phyloP scores from a whole-genome alignment of 805 yeast species.

The Suhomyces sp. region DNA sequence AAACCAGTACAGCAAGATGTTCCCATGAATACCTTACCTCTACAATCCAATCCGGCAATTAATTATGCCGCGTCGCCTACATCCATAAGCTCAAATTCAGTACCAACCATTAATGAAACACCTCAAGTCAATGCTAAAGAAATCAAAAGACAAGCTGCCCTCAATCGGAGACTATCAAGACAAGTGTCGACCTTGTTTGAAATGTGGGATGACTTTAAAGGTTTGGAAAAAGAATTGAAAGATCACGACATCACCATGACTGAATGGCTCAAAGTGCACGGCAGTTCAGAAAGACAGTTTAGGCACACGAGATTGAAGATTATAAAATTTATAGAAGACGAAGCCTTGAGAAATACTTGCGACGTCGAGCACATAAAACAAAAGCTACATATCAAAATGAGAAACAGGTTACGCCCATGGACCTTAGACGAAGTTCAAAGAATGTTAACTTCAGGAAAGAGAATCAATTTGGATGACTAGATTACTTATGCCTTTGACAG shows the following conservation, averaged over 20 bases:
- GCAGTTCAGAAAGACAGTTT: conserved; percentile 27
- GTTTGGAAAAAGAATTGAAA: conserved; percentile 21
- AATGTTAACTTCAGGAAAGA: conserved; percentile 26
- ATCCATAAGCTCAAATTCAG: not conserved
- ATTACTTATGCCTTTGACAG: not conserved
- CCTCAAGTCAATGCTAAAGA: conserved; percentile 5
- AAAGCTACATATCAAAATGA: conserved; percentile 26
- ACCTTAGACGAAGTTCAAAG: conserved; percentile 33
- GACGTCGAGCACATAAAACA: conserved; percentile 23
- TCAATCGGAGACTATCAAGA: conserved; percentile 23
- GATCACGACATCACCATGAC: conserved; percentile 23
- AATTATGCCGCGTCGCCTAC: not conserved
- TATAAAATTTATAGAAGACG: conserved; percentile 28
- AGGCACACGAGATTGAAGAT: conserved; percentile 27
- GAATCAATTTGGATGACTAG: conserved; percentile 20
- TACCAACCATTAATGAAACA: not conserved
- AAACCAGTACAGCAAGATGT: not conserved
- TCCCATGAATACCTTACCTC: not conserved
- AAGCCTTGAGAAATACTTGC: conserved; percentile 18
- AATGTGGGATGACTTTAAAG: conserved; percentile 35
- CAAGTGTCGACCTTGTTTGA: conserved; percentile 28
- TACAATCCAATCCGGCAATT: not conserved
- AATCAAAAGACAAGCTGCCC: conserved; percentile 16
- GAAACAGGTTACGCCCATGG: conserved; percentile 28
- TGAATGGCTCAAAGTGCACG: conserved; percentile 31